phyloP scores from a whole-genome alignment of 305 asterid genomes.

The Solanum hybrid region DNA sequence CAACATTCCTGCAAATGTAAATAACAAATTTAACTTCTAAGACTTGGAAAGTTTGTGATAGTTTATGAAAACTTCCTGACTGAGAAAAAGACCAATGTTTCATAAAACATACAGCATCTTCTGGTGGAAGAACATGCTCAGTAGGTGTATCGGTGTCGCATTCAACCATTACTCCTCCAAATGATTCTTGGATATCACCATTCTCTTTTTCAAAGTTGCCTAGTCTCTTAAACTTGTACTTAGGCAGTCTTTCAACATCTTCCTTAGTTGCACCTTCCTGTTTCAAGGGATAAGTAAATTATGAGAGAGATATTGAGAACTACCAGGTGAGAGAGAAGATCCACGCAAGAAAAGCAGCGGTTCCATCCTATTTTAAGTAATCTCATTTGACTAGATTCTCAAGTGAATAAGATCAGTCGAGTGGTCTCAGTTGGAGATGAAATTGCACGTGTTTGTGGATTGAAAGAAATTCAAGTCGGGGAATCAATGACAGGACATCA shows the following conservation, averaged over 20 bases:
- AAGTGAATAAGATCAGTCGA: neutral
- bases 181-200: conserved; percentile 79
- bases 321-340: neutral
- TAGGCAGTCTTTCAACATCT: conserved; percentile 80
- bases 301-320: neutral
- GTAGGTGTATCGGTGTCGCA: conserved; percentile 69
- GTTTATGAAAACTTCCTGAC: neutral
- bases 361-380: neutral
- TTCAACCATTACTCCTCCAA: conserved; percentile 82
- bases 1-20: conserved; percentile 66
- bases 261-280: conserved; percentile 99
- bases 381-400: neutral
- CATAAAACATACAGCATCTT: conserved; percentile 68
- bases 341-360: neutral
- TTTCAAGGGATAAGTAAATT: neutral
- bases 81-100: neutral
- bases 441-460: neutral
- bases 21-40: neutral
- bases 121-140: conserved; percentile 69
- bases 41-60: neutral
- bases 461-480: neutral
- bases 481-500: neutral
- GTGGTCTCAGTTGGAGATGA: neutral
- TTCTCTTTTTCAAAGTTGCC: conserved; percentile 73
- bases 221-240: conserved; percentile 56